Evolutionary conservation across 2,329 filamentous ascomycete species (phyloP).

Genomic region (Xylariaceae sp.): DNA sequence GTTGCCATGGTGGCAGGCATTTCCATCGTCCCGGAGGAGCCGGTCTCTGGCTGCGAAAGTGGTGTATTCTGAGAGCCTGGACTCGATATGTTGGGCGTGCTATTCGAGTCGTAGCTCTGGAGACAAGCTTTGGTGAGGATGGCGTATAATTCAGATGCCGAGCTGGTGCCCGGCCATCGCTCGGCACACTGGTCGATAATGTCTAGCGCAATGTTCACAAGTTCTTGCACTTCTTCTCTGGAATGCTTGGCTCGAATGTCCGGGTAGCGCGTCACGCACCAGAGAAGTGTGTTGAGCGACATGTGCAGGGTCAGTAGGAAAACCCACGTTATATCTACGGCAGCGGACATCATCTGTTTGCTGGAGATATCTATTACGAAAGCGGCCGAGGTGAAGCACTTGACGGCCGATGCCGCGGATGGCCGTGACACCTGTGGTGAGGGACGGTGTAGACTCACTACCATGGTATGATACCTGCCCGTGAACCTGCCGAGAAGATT

Average conservation of each 20-base stretch:
- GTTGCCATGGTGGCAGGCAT: constrained; percentile 36
- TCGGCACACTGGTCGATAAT: constrained; percentile 76
- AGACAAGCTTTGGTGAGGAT: constrained; percentile 81
- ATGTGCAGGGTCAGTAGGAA: constrained; percentile 88
- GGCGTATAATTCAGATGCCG: constrained; percentile 80
- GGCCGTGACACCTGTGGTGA: constrained; percentile 89
- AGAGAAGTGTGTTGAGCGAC: constrained; percentile 85
- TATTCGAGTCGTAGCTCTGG: constrained; percentile 72
- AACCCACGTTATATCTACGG: constrained; percentile 88
- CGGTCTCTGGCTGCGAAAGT: constrained; percentile 46
- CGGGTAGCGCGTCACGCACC: constrained; percentile 76
- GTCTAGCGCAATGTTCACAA: constrained; percentile 71
- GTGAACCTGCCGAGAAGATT: constrained; percentile 48
- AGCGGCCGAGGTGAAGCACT: constrained; percentile 77
- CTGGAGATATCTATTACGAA: constrained; percentile 78
- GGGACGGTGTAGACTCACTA: constrained; percentile 82
- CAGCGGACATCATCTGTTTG: constrained; percentile 70
- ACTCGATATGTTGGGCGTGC: constrained; percentile 36
- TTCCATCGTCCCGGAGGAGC: constrained; percentile 44
- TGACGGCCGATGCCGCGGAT: constrained; percentile 69
- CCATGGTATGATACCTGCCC: constrained; percentile 76
- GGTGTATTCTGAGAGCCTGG: constrained; percentile 41
- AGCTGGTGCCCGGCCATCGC: constrained; percentile 85
- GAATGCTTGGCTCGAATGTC: constrained; percentile 71
- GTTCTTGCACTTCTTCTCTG: constrained; percentile 69